These are phyloP conservation scores for Bombardia bombarda DNA, from an alignment of 495 filamentous ascomycete genomes.

Conservation along the genomic window DNA sequence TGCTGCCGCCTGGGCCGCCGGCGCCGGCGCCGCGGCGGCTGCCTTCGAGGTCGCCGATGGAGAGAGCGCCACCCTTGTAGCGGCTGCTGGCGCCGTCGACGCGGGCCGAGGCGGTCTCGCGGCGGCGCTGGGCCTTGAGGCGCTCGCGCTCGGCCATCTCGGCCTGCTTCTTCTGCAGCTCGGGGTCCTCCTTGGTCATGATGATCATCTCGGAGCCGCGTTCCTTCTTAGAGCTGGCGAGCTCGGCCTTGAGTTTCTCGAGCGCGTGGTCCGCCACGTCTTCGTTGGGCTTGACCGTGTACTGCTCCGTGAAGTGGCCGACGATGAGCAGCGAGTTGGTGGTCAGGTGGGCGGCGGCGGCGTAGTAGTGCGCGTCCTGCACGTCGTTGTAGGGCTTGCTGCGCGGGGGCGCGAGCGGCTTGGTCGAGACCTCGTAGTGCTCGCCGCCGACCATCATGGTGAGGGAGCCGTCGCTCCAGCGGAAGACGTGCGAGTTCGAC, in stretches of 20 bases:
- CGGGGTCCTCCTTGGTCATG: conserved; percentile 68
- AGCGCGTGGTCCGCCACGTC: conserved; percentile 71
- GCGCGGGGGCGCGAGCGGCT: conserved; percentile 60
- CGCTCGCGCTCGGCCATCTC: conserved; percentile 68
- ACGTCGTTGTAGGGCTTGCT: conserved; percentile 55
- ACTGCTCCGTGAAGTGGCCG: conserved; percentile 71
- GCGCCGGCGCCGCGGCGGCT: conserved; percentile 24
- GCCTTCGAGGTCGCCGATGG: conserved; percentile 67
- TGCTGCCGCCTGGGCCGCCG: conserved; percentile 17
- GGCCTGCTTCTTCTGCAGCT: conserved; percentile 66
- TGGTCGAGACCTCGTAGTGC: conserved; percentile 72
- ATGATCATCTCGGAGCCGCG: conserved; percentile 44
- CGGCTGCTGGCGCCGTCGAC: conserved; percentile 45
- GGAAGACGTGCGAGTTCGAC: conserved; percentile 69
- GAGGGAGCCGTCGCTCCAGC: conserved; percentile 78
- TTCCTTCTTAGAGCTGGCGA: conserved; percentile 51
- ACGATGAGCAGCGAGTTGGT: conserved; percentile 65
- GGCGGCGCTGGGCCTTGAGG: conserved; percentile 55
- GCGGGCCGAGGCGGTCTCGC: conserved; percentile 59
- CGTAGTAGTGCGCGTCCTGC: conserved; percentile 74
- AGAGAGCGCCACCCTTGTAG: conserved; percentile 51
- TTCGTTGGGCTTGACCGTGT: conserved; percentile 62
- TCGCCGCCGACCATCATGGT: conserved; percentile 66
- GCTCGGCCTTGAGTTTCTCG: conserved; percentile 58
- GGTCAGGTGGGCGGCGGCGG: conserved; percentile 62